phyloP scores from a whole-genome alignment of 352 stramenopile species.

The Pythium graminicola region DNA sequence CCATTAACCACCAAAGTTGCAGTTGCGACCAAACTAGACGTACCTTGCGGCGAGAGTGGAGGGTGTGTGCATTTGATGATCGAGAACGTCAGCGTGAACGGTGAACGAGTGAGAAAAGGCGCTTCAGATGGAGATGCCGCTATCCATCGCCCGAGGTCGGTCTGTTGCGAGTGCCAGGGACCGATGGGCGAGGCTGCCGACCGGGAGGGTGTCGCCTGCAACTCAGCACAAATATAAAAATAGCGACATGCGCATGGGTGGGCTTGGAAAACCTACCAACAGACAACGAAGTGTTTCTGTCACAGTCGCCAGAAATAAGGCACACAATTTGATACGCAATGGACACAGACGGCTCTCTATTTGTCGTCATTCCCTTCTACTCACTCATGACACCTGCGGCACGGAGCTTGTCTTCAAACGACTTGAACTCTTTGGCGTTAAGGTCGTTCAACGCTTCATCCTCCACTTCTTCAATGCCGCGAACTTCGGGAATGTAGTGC shows the following conservation, averaged over 20 bases:
- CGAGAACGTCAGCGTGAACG: neutral
- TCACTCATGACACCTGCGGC: constrained; percentile 75
- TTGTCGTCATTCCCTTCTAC: constrained; percentile 18
- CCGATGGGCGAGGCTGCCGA: neutral
- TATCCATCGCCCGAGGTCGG: constrained; percentile 3
- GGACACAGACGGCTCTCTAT: constrained; percentile 2
- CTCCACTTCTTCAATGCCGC: constrained; percentile 67
- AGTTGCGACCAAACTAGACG: too few species aligned
- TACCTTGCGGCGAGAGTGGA: constrained; percentile 11
- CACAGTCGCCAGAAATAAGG: neutral
- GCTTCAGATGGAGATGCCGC: neutral
- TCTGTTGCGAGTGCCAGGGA: neutral
- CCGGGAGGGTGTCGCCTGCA: constrained; percentile 6
- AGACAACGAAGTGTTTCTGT: too few species aligned
- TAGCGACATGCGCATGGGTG: constrained; percentile 11
- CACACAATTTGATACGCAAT: neutral
- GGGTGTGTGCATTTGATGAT: constrained; percentile 16
- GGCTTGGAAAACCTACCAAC: neutral
- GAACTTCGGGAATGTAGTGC: constrained; percentile 99
- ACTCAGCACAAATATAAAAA: constrained; percentile 9
- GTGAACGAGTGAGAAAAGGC: neutral
- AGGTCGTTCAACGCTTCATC: constrained; percentile 74
- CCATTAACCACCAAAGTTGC: too few species aligned
- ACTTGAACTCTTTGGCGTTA: constrained; percentile 77
- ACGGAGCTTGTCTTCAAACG: constrained; percentile 76